Percentiles rank a stretch among this genome's conserved stretches.
phyloP scores from a whole-genome alignment of 2,329 filamentous ascomycete genomes.

The Xylariaceae sp. region DNA sequence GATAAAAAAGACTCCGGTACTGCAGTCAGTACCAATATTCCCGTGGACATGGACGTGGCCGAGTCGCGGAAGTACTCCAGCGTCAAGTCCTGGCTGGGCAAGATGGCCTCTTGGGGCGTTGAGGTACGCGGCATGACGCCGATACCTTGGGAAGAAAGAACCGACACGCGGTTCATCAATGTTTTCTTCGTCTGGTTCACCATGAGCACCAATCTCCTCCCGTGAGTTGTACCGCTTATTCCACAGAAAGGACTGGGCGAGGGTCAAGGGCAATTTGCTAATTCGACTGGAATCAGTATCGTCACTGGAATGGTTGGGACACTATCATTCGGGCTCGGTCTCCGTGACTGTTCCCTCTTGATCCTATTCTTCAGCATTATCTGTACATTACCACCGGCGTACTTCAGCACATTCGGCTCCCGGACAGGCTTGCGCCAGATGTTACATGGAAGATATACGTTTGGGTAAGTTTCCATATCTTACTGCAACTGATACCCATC shows the following conservation, averaged over 20 bases:
- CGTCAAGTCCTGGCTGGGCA: too few species aligned
- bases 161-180: not conserved
- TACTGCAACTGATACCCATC: too few species aligned
- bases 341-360: not conserved
- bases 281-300: too few species aligned
- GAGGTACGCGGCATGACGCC: not conserved
- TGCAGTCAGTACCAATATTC: too few species aligned
- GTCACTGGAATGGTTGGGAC: not conserved
- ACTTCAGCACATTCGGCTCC: constrained; percentile 49
- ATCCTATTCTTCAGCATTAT: not conserved
- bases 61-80: too few species aligned
- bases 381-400: constrained; percentile 22
- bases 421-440: constrained; percentile 61
- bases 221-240: not conserved
- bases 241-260: too few species aligned
- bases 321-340: not conserved
- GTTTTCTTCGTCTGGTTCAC: not conserved
- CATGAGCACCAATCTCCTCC: not conserved
- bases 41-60: too few species aligned
- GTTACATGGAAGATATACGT: constrained; percentile 56
- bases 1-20: too few species aligned
- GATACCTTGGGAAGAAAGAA: not conserved
- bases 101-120: too few species aligned
- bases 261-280: too few species aligned
- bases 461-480: constrained; percentile 56